These are phyloP conservation scores for Podaxis sp. DNA, from an alignment of 768 basidiomycete species.

Conservation along the genomic window DNA sequence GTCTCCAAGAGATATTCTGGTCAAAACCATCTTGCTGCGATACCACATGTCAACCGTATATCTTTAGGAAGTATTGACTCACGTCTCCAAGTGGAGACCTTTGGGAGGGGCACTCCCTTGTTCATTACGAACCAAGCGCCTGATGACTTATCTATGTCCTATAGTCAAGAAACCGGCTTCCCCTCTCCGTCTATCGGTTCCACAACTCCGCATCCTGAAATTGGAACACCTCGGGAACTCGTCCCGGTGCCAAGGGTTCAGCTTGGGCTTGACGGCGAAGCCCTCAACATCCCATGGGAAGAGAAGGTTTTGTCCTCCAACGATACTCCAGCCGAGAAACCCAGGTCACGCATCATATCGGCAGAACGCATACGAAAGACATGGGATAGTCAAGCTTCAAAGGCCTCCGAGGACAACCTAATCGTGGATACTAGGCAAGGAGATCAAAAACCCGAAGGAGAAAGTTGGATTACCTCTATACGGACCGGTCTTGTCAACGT, in stretches of 20 bases:
- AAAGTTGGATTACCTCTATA: slow-evolving; percentile 42
- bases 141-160: slow-evolving; percentile 5
- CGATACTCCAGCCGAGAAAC: slow-evolving; percentile 22
- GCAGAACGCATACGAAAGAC: slow-evolving; percentile 17
- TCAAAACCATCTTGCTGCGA: background rate
- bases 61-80: slow-evolving; percentile 6
- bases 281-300: slow-evolving; percentile 31
- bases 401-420: background rate
- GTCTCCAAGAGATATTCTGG: slow-evolving; percentile 21
- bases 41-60: background rate
- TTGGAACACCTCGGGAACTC: slow-evolving; percentile 24
- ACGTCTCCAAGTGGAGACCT: slow-evolving; percentile 6
- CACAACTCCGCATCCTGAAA: slow-evolving; percentile 15
- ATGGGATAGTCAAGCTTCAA: slow-evolving; percentile 3
- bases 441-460: slow-evolving; percentile 15
- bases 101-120: slow-evolving; percentile 6
- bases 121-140: slow-evolving; percentile 10
- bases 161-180: slow-evolving; percentile 4
- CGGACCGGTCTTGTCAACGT: slow-evolving; percentile 45
- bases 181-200: slow-evolving; percentile 19
- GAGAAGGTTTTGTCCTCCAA: slow-evolving; percentile 16
- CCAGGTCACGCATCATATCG: slow-evolving; percentile 14
- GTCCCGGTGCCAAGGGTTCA: slow-evolving; percentile 28
- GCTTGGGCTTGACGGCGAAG: slow-evolving; percentile 27
- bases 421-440: background rate